Evolutionary conservation across 805 yeast species (phyloP), one percentile per base, ranked within the genome.

Genomic region (Diddensiella caesifluorescens): DNA sequence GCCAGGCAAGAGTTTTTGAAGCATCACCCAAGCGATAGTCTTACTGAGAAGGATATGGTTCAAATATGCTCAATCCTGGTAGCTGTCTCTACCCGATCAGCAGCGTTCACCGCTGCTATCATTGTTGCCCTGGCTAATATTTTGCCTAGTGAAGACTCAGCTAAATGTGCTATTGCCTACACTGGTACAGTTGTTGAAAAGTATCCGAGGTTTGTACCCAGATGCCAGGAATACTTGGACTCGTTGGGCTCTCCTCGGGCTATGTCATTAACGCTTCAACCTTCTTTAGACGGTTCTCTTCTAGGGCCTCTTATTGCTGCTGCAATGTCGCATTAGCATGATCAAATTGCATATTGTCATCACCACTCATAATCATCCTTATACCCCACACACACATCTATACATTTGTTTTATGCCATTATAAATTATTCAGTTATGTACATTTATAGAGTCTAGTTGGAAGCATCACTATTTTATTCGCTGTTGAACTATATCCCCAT

Each of bases 181-280:
- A 48, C 59, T 13, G 65, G 65, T 5, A 49, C 63, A 9, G 61
- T 61, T 26, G 50, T 61, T 20, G 62, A 56, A 38, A 50, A 54
- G 44, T 61, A 61, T 37, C 50, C 58, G n/a, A 44, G 49, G 22
- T 61, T 61, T 41, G 35, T 35, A 18, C 44, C 33, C 27, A 50
- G 58, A 13, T 57, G 58, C 40, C 62, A 57, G 47, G 45, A 46
- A 41, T 58, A 50, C 46, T 45, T 49, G 49, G 48, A 52, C 35
- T n/a, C 19, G 26, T 39, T 52, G 27, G 46, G 49, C n/a, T 13
- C 20, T 10, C 33, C 52, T 4, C 33, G 51, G 34, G 45, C 45
- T 19, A 31, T 46, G 32, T 16, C 45, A 20, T 44, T 53, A n/a
- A 25, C 21, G 5, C 39, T 53, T 21, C 39, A 39, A 21, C 27